phyloP scores from a whole-genome alignment of 2,329 filamentous ascomycete species.

The Thielaviopsis euricoi region DNA sequence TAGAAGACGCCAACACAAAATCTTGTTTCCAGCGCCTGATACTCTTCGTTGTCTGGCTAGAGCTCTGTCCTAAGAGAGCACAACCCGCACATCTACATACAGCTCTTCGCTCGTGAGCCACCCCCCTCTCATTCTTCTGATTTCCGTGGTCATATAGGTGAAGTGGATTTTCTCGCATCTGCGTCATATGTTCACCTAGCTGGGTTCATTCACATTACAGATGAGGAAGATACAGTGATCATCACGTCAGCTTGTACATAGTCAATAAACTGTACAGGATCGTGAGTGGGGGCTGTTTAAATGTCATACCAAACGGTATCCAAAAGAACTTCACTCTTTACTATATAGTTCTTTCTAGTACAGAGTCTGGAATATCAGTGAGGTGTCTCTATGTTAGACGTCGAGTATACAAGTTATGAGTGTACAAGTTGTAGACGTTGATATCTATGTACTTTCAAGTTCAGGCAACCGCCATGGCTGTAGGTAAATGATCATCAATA shows the following conservation, averaged over 20 bases:
- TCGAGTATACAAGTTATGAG: too few relatives aligned
- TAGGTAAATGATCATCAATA: too few relatives aligned
- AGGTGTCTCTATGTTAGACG: not conserved
- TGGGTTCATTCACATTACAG: too few relatives aligned
- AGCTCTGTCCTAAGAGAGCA: not conserved
- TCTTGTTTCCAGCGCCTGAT: not conserved
- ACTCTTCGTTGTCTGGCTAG: not conserved
- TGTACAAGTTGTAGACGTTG: too few relatives aligned
- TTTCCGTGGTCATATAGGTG: not conserved
- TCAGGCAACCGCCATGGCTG: too few relatives aligned
- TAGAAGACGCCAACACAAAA: not conserved
- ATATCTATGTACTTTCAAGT: too few relatives aligned
- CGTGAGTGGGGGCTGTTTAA: not conserved
- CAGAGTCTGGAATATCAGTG: not conserved
- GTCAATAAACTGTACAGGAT: not conserved
- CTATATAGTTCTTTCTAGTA: not conserved
- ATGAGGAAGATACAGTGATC: too few relatives aligned
- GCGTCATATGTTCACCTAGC: not conserved
- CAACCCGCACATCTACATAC: not conserved
- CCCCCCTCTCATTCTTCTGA: too few relatives aligned
- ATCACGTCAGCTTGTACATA: too few relatives aligned
- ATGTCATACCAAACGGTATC: not conserved
- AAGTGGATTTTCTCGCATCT: not conserved
- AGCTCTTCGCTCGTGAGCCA: not conserved
- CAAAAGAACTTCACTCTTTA: not conserved